These are phyloP conservation scores for Luvunga scandens DNA, from an alignment of 345 rosid species.

Conservation along the genomic window DNA sequence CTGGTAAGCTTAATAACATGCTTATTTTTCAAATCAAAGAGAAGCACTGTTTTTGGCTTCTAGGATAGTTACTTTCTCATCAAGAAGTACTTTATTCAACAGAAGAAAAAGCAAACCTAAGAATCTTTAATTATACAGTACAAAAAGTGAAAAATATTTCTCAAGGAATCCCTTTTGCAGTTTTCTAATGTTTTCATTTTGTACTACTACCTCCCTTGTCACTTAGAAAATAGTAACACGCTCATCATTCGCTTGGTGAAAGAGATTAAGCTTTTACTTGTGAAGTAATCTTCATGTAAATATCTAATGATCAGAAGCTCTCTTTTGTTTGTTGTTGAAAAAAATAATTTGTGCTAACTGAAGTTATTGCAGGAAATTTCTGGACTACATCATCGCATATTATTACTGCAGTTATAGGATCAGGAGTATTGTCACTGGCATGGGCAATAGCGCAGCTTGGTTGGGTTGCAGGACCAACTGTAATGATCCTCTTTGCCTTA, in stretches of 20 bases:
- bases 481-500: conserved; percentile 41
- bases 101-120: neutral
- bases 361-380: conserved; percentile 37
- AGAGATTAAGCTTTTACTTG: neutral
- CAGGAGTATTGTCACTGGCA: conserved; percentile 51
- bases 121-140: neutral
- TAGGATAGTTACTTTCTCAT: neutral
- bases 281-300: neutral
- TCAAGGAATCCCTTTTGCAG: neutral
- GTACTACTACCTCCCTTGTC: neutral
- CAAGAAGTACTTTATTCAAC: neutral
- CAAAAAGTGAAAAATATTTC: neutral
- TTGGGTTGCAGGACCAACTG: conserved; percentile 47
- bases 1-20: conserved; percentile 27
- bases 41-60: neutral
- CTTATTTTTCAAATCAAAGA: neutral
- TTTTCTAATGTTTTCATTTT: neutral
- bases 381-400: conserved; percentile 52
- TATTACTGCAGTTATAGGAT: conserved; percentile 52
- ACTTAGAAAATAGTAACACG: no score
- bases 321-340: neutral
- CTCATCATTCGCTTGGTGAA: neutral
- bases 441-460: conserved; percentile 57
- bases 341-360: neutral
- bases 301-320: neutral